Evolutionary conservation across 2,329 filamentous ascomycete species (phyloP), one percentile per base, ranked within the genome.

Genomic region (Monosporascus sp.): DNA sequence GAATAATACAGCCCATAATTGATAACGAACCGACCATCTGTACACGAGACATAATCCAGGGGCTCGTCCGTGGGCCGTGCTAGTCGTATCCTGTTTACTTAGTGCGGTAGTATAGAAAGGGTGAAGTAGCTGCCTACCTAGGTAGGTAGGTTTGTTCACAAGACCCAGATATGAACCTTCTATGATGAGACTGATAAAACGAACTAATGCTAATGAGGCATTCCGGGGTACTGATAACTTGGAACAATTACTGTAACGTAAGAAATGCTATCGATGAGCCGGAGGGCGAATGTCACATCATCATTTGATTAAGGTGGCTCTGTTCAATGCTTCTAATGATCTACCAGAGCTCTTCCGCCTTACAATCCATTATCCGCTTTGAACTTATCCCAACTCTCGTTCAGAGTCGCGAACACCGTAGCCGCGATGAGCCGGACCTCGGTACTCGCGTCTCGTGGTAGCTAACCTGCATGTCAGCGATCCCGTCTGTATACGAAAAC

Each of bases 331-430:
- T 43, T 43, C 14, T 16, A 40, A 34, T 11, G 8, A 20, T 43
- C 8, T 43, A 43, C 1, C 19, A 48, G 31, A 40, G 34, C 11
- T 47, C 48, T 20, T 16, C 24, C 9, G 34, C 43, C 20, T 68
- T 69, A 87, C 68, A 88, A 73, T 41, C 81, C 81, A 64, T 88
- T 88, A 62, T 88, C 84, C 40, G 78, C 73, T 71, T 87, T 88
- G 67, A 88, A 88, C 67, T 86, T 86, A 66, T 88, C 85, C 85
- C 85, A 88, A 54, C 83, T 84, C 72, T 88, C 85, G 64, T 88
- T 88, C 47, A 88, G 72, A 37, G 85, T 86, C 53, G 80, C 81
- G 66, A 88, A 88, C 7, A 88, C 84, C 9, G 80, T 74, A 0
- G 77, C 84, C 1, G 84, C 84, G 65, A 88, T 84, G 71, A 88